These are phyloP conservation scores for Trypanosoma cruzi DNA, from an alignment of 208 protist genomes.

Conservation along the genomic window DNA sequence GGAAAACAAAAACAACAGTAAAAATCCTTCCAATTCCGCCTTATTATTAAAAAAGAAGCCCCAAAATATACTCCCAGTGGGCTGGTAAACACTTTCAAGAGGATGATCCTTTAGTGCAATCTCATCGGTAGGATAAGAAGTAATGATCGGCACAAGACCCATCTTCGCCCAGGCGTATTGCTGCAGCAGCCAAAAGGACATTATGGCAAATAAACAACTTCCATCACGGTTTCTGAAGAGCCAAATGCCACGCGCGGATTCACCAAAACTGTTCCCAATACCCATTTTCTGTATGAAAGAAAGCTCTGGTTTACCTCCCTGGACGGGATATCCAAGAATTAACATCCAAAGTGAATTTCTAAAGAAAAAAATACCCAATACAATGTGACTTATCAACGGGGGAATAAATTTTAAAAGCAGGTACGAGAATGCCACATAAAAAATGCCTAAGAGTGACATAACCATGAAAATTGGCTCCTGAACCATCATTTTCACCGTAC, in stretches of 20 bases:
- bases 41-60: constrained; percentile 16
- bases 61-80: not conserved
- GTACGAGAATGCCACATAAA: constrained; percentile 39
- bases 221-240: constrained; percentile 62
- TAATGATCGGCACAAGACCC: constrained; percentile 46
- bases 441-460: constrained; percentile 36
- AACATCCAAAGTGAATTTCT: constrained; percentile 59
- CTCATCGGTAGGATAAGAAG: not conserved
- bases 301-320: constrained; percentile 37
- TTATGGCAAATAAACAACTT: constrained; percentile 42
- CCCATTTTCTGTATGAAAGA: constrained; percentile 31
- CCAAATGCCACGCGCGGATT: constrained; percentile 63
- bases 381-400: constrained; percentile 49
- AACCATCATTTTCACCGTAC: constrained; percentile 56
- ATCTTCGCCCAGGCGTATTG: constrained; percentile 50
- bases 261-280: constrained; percentile 43
- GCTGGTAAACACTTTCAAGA: not conserved
- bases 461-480: constrained; percentile 43
- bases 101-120: not conserved
- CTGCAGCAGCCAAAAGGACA: constrained; percentile 50
- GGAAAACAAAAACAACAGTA: constrained; percentile 37
- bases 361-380: constrained; percentile 59
- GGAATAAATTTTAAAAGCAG: constrained; percentile 45
- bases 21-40: constrained; percentile 11
- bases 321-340: constrained; percentile 44